Evolutionary conservation across 495 filamentous ascomycete species (phyloP).

Genomic region (Baudoinia panamericana): DNA sequence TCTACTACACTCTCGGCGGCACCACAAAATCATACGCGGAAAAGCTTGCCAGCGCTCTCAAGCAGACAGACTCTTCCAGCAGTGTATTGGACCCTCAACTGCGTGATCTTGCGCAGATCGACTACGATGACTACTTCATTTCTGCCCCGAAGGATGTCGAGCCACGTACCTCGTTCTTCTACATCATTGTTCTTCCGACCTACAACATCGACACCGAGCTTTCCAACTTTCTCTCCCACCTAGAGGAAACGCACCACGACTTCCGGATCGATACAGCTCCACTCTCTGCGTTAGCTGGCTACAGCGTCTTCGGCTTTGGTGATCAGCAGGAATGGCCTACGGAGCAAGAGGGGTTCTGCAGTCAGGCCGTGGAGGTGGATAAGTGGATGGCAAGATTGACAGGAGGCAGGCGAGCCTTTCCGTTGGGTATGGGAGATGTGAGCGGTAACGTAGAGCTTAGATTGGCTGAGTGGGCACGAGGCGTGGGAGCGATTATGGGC

Average conservation of each 20-base stretch:
- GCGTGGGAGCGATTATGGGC: constrained; percentile 55
- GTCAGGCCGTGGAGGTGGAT: constrained; percentile 75
- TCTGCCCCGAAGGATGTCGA: constrained; percentile 35
- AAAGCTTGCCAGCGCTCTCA: constrained; percentile 37
- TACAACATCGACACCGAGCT: constrained; percentile 89
- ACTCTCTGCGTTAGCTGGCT: constrained; percentile 61
- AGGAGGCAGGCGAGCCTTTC: constrained; percentile 64
- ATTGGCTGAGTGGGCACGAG: constrained; percentile 62
- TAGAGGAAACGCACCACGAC: constrained; percentile 85
- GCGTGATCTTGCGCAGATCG: constrained; percentile 70
- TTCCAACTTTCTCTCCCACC: constrained; percentile 65
- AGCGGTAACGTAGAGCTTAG: constrained; percentile 50
- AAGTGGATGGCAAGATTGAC: constrained; percentile 93
- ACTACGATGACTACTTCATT: constrained; percentile 86
- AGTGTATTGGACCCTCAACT: constrained; percentile 44
- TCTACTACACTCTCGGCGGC: constrained; percentile 75
- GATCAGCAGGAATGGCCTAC: constrained; percentile 84
- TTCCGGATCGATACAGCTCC: constrained; percentile 89
- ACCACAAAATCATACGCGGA: constrained; percentile 60
- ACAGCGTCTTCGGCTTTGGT: constrained; percentile 87
- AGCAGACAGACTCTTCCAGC: constrained; percentile 22
- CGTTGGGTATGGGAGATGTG: constrained; percentile 75
- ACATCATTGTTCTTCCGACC: constrained; percentile 67
- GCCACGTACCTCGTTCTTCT: constrained; percentile 50
- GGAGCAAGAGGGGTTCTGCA: constrained; percentile 81